Conservation (phyloP, 805 yeast genomes). For the Kuraishia capsulata region DNA sequence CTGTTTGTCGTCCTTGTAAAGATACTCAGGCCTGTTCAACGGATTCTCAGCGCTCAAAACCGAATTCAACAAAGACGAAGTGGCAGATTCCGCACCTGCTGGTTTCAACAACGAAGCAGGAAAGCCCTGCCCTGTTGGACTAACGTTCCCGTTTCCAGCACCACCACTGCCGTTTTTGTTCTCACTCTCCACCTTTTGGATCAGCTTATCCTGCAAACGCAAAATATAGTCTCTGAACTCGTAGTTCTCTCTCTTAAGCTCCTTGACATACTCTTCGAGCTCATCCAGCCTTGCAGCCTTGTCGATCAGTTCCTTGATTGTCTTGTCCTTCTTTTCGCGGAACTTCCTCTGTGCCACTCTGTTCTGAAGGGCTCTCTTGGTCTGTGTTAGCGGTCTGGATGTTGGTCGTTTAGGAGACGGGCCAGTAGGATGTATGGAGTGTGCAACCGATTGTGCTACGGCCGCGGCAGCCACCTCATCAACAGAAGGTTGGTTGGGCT, state of each 20-base stretch:
- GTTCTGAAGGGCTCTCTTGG: conserved; percentile 88
- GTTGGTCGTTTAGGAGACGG: not conserved
- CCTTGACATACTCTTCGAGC: conserved; percentile 57
- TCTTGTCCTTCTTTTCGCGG: conserved; percentile 73
- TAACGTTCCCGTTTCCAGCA: no score
- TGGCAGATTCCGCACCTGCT: not conserved
- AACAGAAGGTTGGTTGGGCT: not conserved
- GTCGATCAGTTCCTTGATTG: conserved; percentile 70
- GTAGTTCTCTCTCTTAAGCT: conserved; percentile 59
- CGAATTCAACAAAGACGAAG: conserved; percentile 1
- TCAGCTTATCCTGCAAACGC: conserved; percentile 57
- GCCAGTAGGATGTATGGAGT: not conserved
- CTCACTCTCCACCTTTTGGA: no score
- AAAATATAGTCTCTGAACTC: conserved; percentile 66
- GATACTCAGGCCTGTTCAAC: no score
- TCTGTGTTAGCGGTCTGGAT: conserved; percentile 32
- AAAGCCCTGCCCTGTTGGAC: no score
- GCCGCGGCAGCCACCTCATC: conserved; percentile 2
- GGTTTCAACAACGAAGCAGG: conserved; percentile 23
- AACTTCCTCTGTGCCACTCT: conserved; percentile 89
- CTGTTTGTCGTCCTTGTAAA: no score
- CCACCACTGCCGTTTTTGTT: not conserved
- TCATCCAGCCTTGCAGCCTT: conserved; percentile 55
- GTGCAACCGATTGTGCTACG: not conserved
- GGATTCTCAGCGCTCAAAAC: no score